Base-by-base conservation (phyloP, 1,139 yeast species). In the Kazachstania sp. region DNA sequence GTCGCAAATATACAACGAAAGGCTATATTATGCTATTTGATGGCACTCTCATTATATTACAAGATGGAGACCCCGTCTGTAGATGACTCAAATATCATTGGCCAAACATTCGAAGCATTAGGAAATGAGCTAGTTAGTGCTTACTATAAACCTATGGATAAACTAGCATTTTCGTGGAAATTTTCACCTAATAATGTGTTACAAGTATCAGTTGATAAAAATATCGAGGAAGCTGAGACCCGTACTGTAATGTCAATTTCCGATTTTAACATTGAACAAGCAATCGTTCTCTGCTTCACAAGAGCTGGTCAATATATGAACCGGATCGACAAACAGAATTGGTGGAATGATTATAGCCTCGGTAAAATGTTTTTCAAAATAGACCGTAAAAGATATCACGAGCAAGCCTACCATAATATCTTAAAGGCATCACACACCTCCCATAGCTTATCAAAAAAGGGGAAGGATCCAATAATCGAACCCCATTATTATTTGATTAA, bases 401-500 rank as follows among this genome's bases (percentile, higher is more conserved):
- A 53, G 0, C 49, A 59, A 1, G 73, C 75, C 0, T 49, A 79
- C 12, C 66, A 68, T 0, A 64, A 75, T 3, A 57, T 79, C 13
- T 41, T 69, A 9, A 61, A 60, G 31, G 65, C 86, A 0, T 71
- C 79, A 43, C 46, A 52, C 1, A 51, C 71, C 2, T 77, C 81
- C 1, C 63, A 68, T 3, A 70, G 68, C 6, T 59, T 65, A 18
- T 66, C 77, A 0, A 60, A 68, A 4, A 66, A 70, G 23, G 15
- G 20, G 9, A 71, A 74, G 13, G 92, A 80, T 42, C 72, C 73
- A 1, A 68, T 80, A 4, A 65, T 86, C 37, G 95, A 86, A 57
- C 90, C 95, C 0, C 86, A 82, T 59, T 87, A 87, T 58, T 71
- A 73, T 45, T 61, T 83, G 13, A 75, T 85, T 34, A 73, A 88